These are phyloP conservation scores for Aspergillus unguis DNA, from an alignment of 2,329 filamentous ascomycete genomes.

Conservation along the genomic window DNA sequence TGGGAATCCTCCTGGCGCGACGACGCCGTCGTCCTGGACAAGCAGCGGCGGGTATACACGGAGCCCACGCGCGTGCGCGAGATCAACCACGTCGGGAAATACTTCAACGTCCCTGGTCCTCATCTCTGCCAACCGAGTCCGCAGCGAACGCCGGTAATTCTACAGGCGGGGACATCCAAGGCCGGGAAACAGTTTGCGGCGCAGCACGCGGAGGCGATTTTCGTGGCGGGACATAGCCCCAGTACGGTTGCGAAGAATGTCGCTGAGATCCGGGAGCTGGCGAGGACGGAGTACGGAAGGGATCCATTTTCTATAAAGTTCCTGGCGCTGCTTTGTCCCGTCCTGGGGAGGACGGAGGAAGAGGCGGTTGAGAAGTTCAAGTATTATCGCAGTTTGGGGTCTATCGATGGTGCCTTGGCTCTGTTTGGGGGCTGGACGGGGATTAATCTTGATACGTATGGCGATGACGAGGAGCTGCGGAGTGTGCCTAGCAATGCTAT, in stretches of 20 bases:
- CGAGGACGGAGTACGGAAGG: constrained; percentile 52
- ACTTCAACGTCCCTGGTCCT: constrained; percentile 62
- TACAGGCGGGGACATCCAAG: constrained; percentile 67
- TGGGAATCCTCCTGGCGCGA: constrained; percentile 65
- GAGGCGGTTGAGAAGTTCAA: constrained; percentile 63
- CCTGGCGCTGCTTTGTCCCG: constrained; percentile 62
- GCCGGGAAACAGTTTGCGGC: constrained; percentile 66
- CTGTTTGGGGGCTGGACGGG: constrained; percentile 74
- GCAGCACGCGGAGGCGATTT: constrained; percentile 68
- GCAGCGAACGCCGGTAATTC: constrained; percentile 65
- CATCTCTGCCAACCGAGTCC: constrained; percentile 65
- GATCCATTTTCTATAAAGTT: constrained; percentile 64
- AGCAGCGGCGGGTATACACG: constrained; percentile 58
- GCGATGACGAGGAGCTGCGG: constrained; percentile 61
- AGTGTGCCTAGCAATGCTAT: constrained; percentile 62
- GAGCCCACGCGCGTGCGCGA: constrained; percentile 57
- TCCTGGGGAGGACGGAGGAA: constrained; percentile 63
- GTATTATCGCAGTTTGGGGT: constrained; percentile 60
- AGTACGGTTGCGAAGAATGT: constrained; percentile 60
- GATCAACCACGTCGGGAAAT: constrained; percentile 65
- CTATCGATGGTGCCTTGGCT: constrained; percentile 64
- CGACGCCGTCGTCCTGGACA: constrained; percentile 62
- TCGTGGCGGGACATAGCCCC: constrained; percentile 64
- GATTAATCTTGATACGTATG: constrained; percentile 59
- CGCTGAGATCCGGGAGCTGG: constrained; percentile 59